These are phyloP conservation scores for Selaginella moellendorffii DNA, from an alignment of 75 land plant genomes.

Conservation along the genomic window DNA sequence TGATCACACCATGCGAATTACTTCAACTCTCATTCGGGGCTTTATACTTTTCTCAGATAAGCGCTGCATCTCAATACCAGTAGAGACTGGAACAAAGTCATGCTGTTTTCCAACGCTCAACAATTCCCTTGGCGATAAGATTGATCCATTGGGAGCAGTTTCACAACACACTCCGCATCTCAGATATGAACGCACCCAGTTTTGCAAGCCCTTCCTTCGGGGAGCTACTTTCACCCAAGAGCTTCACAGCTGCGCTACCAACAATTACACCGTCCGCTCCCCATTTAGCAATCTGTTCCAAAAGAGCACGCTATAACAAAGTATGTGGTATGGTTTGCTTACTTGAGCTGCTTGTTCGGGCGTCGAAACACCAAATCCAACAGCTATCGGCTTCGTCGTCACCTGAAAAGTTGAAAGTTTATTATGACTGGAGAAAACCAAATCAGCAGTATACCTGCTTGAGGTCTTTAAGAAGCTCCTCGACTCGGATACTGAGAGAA, in stretches of 20 bases:
- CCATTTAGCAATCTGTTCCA: constrained; percentile 53
- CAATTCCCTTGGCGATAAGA: too few species aligned
- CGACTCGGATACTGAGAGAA: constrained; percentile 36
- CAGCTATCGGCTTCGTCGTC: neutral
- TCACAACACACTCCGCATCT: too few species aligned
- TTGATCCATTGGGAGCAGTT: too few species aligned
- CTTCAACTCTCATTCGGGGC: too few species aligned
- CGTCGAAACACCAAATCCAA: neutral
- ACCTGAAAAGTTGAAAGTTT: too few species aligned
- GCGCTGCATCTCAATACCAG: too few species aligned
- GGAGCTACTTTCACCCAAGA: constrained; percentile 41
- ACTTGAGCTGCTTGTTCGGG: neutral
- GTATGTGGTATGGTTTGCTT: neutral
- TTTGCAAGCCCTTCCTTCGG: constrained; percentile 52
- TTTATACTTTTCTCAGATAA: too few species aligned
- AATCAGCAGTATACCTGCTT: constrained; percentile 39
- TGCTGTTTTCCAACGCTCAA: too few species aligned
- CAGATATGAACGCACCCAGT: constrained; percentile 27
- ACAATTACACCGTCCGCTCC: constrained; percentile 78
- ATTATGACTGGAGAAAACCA: too few species aligned
- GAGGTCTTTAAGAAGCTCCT: constrained; percentile 42
- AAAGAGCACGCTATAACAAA: neutral
- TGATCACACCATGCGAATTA: too few species aligned
- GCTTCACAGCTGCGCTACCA: constrained; percentile 71
- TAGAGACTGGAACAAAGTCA: too few species aligned